phyloP scores from a whole-genome alignment of 306 rosid genomes.

The Cicer yamashitae region DNA sequence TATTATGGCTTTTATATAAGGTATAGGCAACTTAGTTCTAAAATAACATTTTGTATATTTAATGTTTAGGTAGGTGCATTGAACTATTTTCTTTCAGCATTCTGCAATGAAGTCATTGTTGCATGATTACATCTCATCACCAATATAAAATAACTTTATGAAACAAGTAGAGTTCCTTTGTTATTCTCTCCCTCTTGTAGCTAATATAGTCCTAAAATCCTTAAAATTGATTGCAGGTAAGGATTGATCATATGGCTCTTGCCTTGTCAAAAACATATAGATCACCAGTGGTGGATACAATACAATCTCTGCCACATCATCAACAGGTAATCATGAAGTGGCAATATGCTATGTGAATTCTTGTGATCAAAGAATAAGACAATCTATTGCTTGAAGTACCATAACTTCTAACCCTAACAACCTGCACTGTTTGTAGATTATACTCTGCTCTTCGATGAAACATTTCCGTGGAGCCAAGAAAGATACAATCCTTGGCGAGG shows the following conservation, averaged over 20 bases:
- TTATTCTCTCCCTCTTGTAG: not conserved
- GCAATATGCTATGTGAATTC: conserved; percentile 16
- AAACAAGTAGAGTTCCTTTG: not conserved
- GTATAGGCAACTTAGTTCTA: conserved; percentile 1
- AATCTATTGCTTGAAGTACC: not conserved
- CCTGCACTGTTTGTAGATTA: conserved; percentile 57
- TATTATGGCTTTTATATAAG: not conserved
- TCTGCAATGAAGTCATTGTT: conserved; percentile 14
- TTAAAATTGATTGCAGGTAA: conserved; percentile 66
- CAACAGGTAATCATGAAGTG: conserved; percentile 75
- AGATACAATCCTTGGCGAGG: conserved; percentile 80
- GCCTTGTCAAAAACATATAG: conserved; percentile 86
- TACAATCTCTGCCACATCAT: conserved; percentile 94
- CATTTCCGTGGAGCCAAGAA: conserved; percentile 76
- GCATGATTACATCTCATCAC: conserved; percentile 6
- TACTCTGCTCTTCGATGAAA: conserved; percentile 82
- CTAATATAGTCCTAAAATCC: conserved; percentile 31
- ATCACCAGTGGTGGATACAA: conserved; percentile 83
- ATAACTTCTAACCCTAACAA: too few species aligned
- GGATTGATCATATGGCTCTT: conserved; percentile 81
- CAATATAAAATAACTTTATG: not conserved
- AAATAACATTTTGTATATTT: not conserved
- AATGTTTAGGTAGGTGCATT: not conserved
- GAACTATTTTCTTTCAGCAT: not conserved
- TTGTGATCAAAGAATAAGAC: not conserved